Base-by-base conservation (phyloP, 225 moss, liverwort and hornwort species). In the Anthoceros angustus region DNA sequence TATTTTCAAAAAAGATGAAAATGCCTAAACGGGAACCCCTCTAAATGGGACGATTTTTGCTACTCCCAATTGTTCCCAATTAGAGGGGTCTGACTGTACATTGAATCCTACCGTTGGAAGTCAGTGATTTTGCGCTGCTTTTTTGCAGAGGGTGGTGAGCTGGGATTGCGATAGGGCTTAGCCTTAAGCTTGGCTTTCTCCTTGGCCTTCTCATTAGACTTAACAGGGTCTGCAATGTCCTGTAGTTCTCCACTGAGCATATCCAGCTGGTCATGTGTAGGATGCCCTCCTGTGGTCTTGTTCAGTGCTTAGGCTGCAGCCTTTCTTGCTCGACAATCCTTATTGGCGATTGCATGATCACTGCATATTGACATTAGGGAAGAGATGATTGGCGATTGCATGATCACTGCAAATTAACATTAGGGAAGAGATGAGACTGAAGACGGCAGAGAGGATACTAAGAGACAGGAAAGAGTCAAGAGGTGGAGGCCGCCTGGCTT, bases 311-410 rank as follows among this genome's bases (percentile, higher is more conserved):
- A 98, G 6, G 92, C 88, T 45, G 80, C 84, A 26, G 83, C 85
- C 88, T 92, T 98, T 71, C 86, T 79, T 78, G 92, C 91, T 38
- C 98, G 86, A 68, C 92, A 92, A 42, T 80, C 76, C 72, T 98
- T 92, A 66, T 92, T 98, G 11, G 98, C 98, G 61, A 89, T 66
- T 49, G 76, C 77, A 62, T 98, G 95, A 98, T 86, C 67, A 98
- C 95, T 98, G 84, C 55, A 45, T 20, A 50, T 50, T 8, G 10
- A 11, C 11, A 15, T 10, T 10, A n/a, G n/a, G n/a, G n/a, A n/a
- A n/a, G n/a, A n/a, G n/a, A n/a, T n/a, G n/a, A n/a, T 92, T 98
- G 11, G 98, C 98, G 4, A 32, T 32, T 32, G 32, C 32, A 32
- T 32, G 4, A 32, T 32, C 32, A 32, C 4, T 32, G 32, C 32